Evolutionary conservation across 2,329 filamentous ascomycete genomes (phyloP).

Genomic region (Aspergillus pseudoterreus): DNA sequence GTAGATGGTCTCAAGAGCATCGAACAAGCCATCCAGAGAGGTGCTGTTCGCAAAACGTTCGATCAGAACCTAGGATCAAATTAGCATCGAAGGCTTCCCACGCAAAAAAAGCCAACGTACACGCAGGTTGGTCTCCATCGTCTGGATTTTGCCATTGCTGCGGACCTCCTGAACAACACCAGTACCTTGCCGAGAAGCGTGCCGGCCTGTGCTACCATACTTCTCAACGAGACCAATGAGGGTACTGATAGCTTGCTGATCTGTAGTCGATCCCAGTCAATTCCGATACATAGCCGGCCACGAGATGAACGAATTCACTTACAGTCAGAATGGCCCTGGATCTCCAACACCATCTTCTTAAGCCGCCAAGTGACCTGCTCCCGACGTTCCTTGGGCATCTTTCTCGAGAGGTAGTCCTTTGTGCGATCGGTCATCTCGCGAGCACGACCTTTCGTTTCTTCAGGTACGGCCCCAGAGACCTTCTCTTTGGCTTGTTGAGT

Average conservation of each 20-base stretch:
- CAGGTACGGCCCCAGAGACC: constrained; percentile 60
- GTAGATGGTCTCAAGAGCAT: constrained; percentile 81
- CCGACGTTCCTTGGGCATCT: constrained; percentile 87
- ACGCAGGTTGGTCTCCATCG: constrained; percentile 76
- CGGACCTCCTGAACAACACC: constrained; percentile 71
- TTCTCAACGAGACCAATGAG: constrained; percentile 78
- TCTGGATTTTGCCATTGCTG: constrained; percentile 58
- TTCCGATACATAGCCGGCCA: not conserved
- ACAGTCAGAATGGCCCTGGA: constrained; percentile 91
- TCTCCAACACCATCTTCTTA: constrained; percentile 97
- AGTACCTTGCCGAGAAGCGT: constrained; percentile 60
- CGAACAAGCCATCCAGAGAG: constrained; percentile 80
- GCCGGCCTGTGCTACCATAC: constrained; percentile 72
- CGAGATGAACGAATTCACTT: constrained; percentile 26
- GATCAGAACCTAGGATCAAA: constrained; percentile 65
- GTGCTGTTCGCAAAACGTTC: constrained; percentile 96
- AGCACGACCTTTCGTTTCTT: constrained; percentile 49
- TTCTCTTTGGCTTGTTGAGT: constrained; percentile 47
- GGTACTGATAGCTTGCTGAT: constrained; percentile 85
- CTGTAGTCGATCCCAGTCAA: constrained; percentile 33
- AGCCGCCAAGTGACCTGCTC: constrained; percentile 88
- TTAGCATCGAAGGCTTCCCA: constrained; percentile 45
- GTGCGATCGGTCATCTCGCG: constrained; percentile 44
- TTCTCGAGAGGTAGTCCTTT: constrained; percentile 74
- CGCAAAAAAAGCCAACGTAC: constrained; percentile 44